Base-by-base conservation (phyloP, 2,329 filamentous ascomycete species). In the Plenodomus biglobosus region DNA sequence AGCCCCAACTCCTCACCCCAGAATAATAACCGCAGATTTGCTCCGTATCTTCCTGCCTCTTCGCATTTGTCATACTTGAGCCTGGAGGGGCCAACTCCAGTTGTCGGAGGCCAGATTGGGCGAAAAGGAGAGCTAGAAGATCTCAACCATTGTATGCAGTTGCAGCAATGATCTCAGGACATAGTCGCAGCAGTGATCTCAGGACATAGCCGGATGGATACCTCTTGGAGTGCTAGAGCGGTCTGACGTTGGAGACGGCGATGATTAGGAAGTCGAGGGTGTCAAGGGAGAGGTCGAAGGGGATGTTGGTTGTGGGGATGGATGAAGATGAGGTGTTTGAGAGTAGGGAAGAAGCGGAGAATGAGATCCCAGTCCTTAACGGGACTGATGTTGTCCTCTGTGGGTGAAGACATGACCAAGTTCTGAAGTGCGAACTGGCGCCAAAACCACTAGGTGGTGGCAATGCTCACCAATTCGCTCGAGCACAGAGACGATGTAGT, bases 281-380 rank as follows among this genome's bases (percentile, higher is more conserved):
- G 3, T 50, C 44, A 5, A 34, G 39, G 15, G 47, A 42, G 5
- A 53, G 34, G 2, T 38, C 39, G 17, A 34, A 27, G 1, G 51
- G 40, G 20, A 52, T 43, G 0, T 50, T 17, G 1, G 0, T 50
- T 17, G 1, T 20, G 13, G 2, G 44, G 46, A 22, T 54, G 46
- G 4, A 56, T 24, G 38, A 58, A 57, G 1, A 40, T 48, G 7
- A 63, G 27, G 2, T 39, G 24, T 19, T 45, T 38, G 19, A 63
- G 39, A n/a, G 55, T 52, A 3, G 53, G 56, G 21, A 61, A 47
- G 40, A 44, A 55, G 8, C 38, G 37, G 19, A 63, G 36, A 16
- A 63, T 48, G 20, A 22, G 30, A 3, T 45, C 36, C 58, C 61
- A 61, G 40, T 59, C 58, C 19, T 52, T 55, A 5, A 41, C 46